Evolutionary conservation across 495 filamentous ascomycete species (phyloP).

Genomic region (Neurospora sp.): DNA sequence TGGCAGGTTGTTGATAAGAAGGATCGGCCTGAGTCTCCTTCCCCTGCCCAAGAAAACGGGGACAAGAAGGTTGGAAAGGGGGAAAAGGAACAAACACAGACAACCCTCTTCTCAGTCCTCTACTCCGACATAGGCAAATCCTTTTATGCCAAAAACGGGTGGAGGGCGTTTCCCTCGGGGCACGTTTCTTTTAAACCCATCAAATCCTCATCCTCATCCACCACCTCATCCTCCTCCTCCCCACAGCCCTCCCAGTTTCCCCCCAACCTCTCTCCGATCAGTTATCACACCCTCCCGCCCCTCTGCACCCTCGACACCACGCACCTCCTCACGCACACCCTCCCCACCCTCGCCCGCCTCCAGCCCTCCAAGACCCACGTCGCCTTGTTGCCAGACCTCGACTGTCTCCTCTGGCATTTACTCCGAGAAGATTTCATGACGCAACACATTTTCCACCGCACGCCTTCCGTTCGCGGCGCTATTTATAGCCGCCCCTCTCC

Average conservation of each 20-base stretch:
- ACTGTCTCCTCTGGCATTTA: slow-evolving; percentile 76
- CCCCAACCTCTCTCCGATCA: neutral
- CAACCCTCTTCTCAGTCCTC: slow-evolving; percentile 54
- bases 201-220: neutral
- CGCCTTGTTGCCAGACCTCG: slow-evolving; percentile 62
- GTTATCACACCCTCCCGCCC: slow-evolving; percentile 34
- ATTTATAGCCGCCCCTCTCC: slow-evolving; percentile 34
- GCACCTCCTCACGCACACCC: slow-evolving; percentile 33
- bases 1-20: slow-evolving; percentile 20
- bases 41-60: neutral
- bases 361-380: slow-evolving; percentile 39
- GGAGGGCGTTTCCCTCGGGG: slow-evolving; percentile 59
- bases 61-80: slow-evolving; percentile 16
- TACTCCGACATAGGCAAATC: slow-evolving; percentile 92
- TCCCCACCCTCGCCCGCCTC: slow-evolving; percentile 25
- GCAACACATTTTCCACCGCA: slow-evolving; percentile 36
- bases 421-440: slow-evolving; percentile 76
- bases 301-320: slow-evolving; percentile 46
- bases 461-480: slow-evolving; percentile 58
- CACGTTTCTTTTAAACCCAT: slow-evolving; percentile 53
- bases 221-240: slow-evolving; percentile 4
- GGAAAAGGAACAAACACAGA: neutral
- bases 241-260: neutral
- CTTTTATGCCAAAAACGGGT: slow-evolving; percentile 80
- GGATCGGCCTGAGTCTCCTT: neutral